Evolutionary conservation across 208 protist species (phyloP), one percentile per base, ranked within the genome.

Genomic region (Acanthamoeba triangularis): DNA sequence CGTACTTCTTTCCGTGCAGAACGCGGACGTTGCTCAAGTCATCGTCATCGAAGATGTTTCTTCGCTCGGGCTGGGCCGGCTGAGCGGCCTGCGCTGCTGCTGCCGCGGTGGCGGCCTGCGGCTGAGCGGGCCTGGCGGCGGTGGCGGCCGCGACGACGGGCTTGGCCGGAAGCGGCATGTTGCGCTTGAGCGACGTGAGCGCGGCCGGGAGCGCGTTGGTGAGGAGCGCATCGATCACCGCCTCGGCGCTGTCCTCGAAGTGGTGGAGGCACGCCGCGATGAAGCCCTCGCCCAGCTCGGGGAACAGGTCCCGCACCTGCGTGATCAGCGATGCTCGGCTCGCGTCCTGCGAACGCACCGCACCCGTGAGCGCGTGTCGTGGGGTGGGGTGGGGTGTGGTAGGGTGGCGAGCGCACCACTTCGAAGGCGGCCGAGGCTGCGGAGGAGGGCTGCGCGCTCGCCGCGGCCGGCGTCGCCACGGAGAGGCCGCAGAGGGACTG

Each of bases 231-330:
- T 95, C 54, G 25, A 95, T 95, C 47, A 95, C 14, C 14, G 78
- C 92, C 44, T 85, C 67, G 16, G 76, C 54, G 14, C 88, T 85
- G 74, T 90, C 92, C n/a, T 69, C 92, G 74, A 69, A 95, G 7
- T 85, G 1, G n/a, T 85, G 41, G 30, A 95, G 92, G 56, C 74
- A 87, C 13, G 92, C 76, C 25, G 92, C 67, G 37, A 95, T 44
- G 35, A 90, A 95, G 69, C 92, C 92, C 20, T 95, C 92, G 54
- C 92, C 92, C 92, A 95, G 35, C 41, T 95, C 76, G 3, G 92
- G 92, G 44, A 95, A 95, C 52, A 95, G 47, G n/a, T 85, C 92
- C 0, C 54, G 35, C 54, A 95, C 92, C 37, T 95, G 74, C 35
- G 67, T 84, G 37, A 94, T 94, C 44, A 94, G 90, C 41, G 90